Evolutionary conservation across 2,329 filamentous ascomycete genomes (phyloP), one percentile per base, ranked within the genome.

Genomic region (Sporothrix inflata): DNA sequence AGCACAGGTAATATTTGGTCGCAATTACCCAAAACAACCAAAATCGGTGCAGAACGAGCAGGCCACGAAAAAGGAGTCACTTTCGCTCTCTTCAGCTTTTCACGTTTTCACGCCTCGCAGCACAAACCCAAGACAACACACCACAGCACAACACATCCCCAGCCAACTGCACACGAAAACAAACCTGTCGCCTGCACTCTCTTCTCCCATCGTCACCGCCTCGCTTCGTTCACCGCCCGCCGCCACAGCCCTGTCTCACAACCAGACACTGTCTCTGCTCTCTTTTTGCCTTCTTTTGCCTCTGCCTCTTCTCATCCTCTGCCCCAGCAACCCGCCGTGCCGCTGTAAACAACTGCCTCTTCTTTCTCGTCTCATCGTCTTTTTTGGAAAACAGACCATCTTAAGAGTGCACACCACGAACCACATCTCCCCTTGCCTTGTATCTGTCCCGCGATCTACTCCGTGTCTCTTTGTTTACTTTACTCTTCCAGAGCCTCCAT

Each of bases 311-410:
- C 45, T 65, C 60, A 63, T 49, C 45, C 21, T 63, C 53, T 71
- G 70, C 63, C 70, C 65, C 47, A 65, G 71, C 71, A 72, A 72
- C 71, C 71, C 47, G 24, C 21, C 57, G 53, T 55, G 63, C 55
- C 70, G 65, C 24, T 40, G 65, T 72, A 69, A 69, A 72, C 65
- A 72, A 42, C 16, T 8, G 16, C 63, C 70, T 57, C 47, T 67
- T 55, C 70, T 68, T 40, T 34, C 47, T 65, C 21, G 24, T 55
- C 30, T n/a, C 40, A 30, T 19, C n/a, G 8, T 40, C 19, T 42
- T 49, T 16, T 51, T 30, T 55, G 24, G 51, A n/a, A 65, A 42
- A 34, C 30, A 34, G 30, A 6, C 30, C 30, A 34, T 34, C 30
- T 34, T 34, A 34, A 34, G 6, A 34, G 30, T 34, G 30, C 30